Percentiles rank a stretch among this genome's conserved stretches.
Evolutionary conservation across 2,329 filamentous ascomycete species (phyloP).

Genomic region (Xylaria sp.): DNA sequence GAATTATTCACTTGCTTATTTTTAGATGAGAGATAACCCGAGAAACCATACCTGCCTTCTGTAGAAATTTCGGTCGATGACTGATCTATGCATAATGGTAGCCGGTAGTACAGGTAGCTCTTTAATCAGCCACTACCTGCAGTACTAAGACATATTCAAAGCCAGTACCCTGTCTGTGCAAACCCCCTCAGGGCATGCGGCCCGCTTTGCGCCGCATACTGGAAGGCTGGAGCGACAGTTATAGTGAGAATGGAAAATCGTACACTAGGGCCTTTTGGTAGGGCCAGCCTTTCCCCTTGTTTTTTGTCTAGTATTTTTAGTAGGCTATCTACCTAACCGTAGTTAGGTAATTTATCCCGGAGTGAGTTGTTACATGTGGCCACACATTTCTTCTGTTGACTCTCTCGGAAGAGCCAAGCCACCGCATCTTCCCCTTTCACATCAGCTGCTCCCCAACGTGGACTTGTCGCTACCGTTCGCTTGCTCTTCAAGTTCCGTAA

Average conservation of each 20-base stretch:
- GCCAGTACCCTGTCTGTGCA: neutral
- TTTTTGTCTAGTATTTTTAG: too few species aligned
- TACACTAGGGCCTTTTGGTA: slow-evolving; percentile 4
- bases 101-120: neutral
- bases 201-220: slow-evolving; percentile 3
- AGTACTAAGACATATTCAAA: neutral
- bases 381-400: slow-evolving; percentile 14
- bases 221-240: neutral
- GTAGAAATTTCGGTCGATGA: neutral
- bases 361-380: slow-evolving; percentile 21
- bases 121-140: neutral
- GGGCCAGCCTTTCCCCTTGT: neutral
- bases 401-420: slow-evolving; percentile 8
- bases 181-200: neutral
- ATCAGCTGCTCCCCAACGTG: slow-evolving; percentile 17
- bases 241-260: neutral
- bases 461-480: slow-evolving; percentile 14
- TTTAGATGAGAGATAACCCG: neutral
- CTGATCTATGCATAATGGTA: neutral
- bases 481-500: too few species aligned
- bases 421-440: slow-evolving; percentile 21
- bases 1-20: neutral
- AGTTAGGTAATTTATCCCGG: neutral
- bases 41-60: neutral
- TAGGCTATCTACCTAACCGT: too few species aligned